phyloP scores from a whole-genome alignment of 257 asterid genomes.

The Solanum bukasovii region DNA sequence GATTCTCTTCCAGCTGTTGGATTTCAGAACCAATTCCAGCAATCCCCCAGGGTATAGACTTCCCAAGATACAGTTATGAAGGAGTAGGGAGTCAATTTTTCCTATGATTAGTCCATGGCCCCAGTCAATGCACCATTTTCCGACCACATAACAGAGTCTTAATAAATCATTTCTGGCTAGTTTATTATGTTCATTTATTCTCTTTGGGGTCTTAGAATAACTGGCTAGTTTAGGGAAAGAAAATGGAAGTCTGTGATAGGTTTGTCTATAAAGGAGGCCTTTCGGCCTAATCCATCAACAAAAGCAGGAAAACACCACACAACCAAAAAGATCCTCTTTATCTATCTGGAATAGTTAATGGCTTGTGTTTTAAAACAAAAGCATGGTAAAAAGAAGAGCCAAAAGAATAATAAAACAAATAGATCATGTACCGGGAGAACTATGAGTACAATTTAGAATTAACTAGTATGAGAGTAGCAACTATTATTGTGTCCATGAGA shows the following conservation, averaged over 20 bases:
- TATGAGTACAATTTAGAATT: neutral
- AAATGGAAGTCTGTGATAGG: neutral
- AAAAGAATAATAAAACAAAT: neutral
- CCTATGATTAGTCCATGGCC: neutral
- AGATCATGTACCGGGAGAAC: neutral
- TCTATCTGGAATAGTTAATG: neutral
- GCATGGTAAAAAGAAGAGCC: neutral
- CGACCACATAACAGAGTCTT: neutral
- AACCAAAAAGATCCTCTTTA: neutral
- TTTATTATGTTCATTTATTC: neutral
- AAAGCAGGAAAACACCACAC: neutral
- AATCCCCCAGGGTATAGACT: neutral
- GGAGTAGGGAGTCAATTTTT: neutral
- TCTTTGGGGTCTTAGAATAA: neutral
- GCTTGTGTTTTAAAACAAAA: neutral
- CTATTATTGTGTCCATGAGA: neutral
- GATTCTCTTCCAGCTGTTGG: neutral
- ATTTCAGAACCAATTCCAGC: neutral
- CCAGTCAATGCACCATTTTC: neutral
- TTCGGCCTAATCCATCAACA: neutral
- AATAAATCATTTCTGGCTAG: too few species aligned
- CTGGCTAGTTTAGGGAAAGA: neutral
- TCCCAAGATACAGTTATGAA: neutral
- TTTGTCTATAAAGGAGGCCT: neutral
- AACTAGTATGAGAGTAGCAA: neutral